Percentiles rank a stretch among this genome's conserved stretches.
Evolutionary conservation across 768 basidiomycete species (phyloP).

Genomic region (Podaxis pistillaris): DNA sequence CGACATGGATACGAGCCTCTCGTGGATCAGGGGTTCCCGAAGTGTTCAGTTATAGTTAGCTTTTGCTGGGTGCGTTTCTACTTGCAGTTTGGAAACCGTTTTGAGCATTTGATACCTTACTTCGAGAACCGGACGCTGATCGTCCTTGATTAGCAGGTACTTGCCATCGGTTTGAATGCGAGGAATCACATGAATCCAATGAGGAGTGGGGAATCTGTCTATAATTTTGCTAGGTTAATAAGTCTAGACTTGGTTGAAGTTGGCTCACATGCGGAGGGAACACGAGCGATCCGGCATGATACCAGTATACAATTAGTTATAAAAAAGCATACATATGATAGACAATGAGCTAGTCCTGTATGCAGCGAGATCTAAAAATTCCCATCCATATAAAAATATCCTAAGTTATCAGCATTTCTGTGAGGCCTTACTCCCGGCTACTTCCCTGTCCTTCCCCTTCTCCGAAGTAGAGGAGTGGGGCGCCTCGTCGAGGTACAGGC

Average conservation of each 20-base stretch:
- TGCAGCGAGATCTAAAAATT: not conserved
- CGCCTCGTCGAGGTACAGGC: conserved; percentile 68
- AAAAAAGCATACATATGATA: conserved; percentile 10
- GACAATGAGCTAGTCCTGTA: not conserved
- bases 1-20: not conserved
- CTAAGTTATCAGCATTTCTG: conserved; percentile 15
- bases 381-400: conserved; percentile 1
- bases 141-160: no score
- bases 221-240: not conserved
- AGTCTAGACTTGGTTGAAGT: not conserved
- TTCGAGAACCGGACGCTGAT: no score
- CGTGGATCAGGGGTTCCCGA: not conserved
- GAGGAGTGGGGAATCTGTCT: not conserved
- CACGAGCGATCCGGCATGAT: not conserved
- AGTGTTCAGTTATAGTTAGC: no score
- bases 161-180: not conserved
- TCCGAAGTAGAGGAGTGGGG: conserved; percentile 23
- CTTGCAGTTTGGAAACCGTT: no score
- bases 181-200: not conserved
- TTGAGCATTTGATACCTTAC: no score
- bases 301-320: conserved; percentile 2
- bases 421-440: conserved; percentile 22
- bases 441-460: conserved; percentile 37
- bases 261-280: not conserved
- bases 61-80: no score